phyloP scores from a whole-genome alignment of 2,329 filamentous ascomycete species.

The Scedosporium aurantiacum region DNA sequence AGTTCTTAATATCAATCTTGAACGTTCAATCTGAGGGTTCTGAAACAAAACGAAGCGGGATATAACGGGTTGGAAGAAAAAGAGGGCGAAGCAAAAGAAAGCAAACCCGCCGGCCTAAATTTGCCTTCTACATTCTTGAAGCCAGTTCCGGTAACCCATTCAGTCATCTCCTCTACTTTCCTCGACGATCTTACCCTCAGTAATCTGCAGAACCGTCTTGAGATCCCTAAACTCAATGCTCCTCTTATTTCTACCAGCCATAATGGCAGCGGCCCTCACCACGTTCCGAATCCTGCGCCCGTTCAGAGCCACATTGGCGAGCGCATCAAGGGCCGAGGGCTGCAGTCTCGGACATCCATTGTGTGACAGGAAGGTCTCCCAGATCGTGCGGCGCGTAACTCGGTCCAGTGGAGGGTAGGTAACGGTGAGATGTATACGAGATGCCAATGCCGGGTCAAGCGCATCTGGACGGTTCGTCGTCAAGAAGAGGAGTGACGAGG shows the following conservation, averaged over 20 bases:
- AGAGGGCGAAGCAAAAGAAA: neutral
- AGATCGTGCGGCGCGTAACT: constrained; percentile 13
- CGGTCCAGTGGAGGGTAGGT: constrained; percentile 20
- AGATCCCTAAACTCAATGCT: constrained; percentile 12
- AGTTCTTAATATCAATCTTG: neutral
- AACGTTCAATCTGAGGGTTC: neutral
- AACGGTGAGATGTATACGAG: constrained; percentile 32
- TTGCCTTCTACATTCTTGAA: neutral
- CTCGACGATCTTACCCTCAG: constrained; percentile 11
- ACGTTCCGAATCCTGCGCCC: constrained; percentile 15
- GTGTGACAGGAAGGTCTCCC: constrained; percentile 13
- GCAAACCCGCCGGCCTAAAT: neutral
- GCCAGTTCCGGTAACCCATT: no score
- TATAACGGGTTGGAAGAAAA: neutral
- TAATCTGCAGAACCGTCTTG: constrained; percentile 15
- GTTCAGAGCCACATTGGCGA: constrained; percentile 12
- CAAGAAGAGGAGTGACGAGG: constrained; percentile 36
- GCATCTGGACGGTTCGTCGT: constrained; percentile 34
- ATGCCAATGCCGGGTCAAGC: constrained; percentile 36
- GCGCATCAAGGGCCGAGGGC: constrained; percentile 8
- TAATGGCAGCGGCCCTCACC: constrained; percentile 14
- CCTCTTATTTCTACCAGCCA: constrained; percentile 12
- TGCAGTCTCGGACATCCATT: constrained; percentile 9
- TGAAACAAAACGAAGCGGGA: no score
- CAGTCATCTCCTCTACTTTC: no score